phyloP scores from a whole-genome alignment of 192 early-diverging fungal genomes.

The Linnemannia elongata region DNA sequence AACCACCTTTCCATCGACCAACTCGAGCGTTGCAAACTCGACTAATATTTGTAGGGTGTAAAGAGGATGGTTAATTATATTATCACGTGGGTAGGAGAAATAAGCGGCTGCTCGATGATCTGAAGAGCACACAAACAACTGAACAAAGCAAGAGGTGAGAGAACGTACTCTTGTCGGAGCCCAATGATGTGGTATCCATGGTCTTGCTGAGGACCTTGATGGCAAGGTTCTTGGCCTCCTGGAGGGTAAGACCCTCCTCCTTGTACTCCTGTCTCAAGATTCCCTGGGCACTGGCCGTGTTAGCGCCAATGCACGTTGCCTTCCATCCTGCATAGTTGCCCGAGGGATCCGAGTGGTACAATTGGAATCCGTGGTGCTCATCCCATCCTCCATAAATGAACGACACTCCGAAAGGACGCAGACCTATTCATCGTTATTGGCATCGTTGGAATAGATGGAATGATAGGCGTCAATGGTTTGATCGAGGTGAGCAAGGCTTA shows the following conservation, averaged over 20 bases:
- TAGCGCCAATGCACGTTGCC: conserved; percentile 97
- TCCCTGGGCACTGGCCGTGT: conserved; percentile 89
- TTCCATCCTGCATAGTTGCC: conserved; percentile 99
- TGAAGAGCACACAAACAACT: background rate
- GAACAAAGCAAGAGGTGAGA: background rate
- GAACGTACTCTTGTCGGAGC: conserved; percentile 88
- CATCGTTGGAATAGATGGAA: background rate
- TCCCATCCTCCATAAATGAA: conserved; percentile 98
- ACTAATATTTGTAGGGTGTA: conserved; percentile 60
- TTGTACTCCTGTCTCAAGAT: conserved; percentile 98
- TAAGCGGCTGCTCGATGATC: no score
- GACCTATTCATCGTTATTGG: conserved; percentile 51
- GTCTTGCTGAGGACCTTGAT: conserved; percentile 97
- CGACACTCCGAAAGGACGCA: conserved; percentile 98
- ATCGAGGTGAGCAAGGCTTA: background rate
- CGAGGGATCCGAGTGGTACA: conserved; percentile 98
- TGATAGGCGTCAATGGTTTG: no score
- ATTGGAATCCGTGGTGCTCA: conserved; percentile 91
- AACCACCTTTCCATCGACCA: conserved; percentile 69
- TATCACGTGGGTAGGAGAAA: background rate
- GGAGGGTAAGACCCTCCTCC: conserved; percentile 81
- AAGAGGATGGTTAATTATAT: background rate
- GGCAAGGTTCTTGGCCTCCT: conserved; percentile 92
- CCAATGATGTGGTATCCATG: conserved; percentile 94
- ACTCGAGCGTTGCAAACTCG: conserved; percentile 90